Evolutionary conservation across 345 rosid species (phyloP), one percentile per base, ranked within the genome.

Genomic region (Angophora floribunda): DNA sequence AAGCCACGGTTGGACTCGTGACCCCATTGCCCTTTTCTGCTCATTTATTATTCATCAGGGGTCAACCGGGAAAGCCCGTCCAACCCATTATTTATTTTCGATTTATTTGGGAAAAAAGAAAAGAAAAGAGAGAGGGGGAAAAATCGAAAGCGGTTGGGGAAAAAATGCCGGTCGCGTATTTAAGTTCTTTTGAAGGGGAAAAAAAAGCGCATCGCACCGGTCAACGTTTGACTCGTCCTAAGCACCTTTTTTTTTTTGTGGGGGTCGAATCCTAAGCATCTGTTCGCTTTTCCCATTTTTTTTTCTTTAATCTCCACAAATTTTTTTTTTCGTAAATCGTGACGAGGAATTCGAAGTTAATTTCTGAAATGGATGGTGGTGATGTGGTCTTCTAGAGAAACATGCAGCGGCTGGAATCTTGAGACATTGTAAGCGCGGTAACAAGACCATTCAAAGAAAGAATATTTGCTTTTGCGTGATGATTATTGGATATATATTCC

Each of bases 401-500:
- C 26, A 9, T 3, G 11, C 24, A 0, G 17, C 4, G 6, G 45
- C 32, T 15, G 32, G 32, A 30, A 14, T 15, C 21, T 65, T 7
- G 41, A 4, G 44, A 30, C 19, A 6, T 30, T 7, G 11, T 30
- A 14, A n/a, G 78, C 36, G 16, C 2, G 16, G 44, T n/a, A 4
- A 36, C 41, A 36, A 36, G 44, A 30, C 78, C 14, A 30, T 65
- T 65, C 2, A 30, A 65, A 15, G 4, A 30, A 63, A 63, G 70
- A 13, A 30, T 63, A 11, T 24, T 36, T 28, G 36, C 4, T 63
- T 7, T 6, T 2, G 16, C 9, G 9, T 28, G 2, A 28, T 63
- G 14, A 63, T 63, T 32, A 63, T n/a, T 63, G 36, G 75, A n/a
- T 13, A 13, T 13, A 13, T 13, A n/a, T 28, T 59, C 36, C 36